These are phyloP conservation scores for Candida golubevii DNA, from an alignment of 805 yeast genomes.

Conservation along the genomic window DNA sequence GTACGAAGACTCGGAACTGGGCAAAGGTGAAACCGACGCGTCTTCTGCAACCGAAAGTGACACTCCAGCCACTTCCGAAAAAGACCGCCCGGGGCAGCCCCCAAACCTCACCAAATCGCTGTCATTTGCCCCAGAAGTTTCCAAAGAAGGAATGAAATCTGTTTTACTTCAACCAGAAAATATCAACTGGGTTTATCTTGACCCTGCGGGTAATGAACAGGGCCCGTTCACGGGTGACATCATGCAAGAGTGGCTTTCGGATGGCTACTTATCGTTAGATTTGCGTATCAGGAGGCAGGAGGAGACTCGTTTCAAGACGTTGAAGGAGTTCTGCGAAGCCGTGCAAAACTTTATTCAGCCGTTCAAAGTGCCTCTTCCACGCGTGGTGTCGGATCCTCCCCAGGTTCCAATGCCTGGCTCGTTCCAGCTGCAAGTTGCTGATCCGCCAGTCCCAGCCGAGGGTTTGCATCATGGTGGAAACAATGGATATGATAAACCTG, in stretches of 20 bases:
- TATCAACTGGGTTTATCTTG: constrained; percentile 69
- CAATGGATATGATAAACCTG: not conserved
- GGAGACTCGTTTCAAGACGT: constrained; percentile 45
- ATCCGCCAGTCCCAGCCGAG: constrained; percentile 3
- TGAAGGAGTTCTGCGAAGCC: constrained; percentile 49
- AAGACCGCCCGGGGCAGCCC: not conserved
- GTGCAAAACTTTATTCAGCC: constrained; percentile 54
- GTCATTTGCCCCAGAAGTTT: not conserved
- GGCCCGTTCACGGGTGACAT: constrained; percentile 74
- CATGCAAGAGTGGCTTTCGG: constrained; percentile 77
- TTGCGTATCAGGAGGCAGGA: constrained; percentile 57
- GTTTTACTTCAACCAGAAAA: constrained; percentile 18
- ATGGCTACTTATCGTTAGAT: constrained; percentile 53
- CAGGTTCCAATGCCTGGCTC: constrained; percentile 4
- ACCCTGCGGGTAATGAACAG: constrained; percentile 64
- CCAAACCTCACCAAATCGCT: constrained; percentile 2
- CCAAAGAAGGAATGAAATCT: not conserved
- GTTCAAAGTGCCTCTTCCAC: constrained; percentile 55
- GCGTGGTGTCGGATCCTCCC: constrained; percentile 3
- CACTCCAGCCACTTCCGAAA: not conserved
- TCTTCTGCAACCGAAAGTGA: not conserved
- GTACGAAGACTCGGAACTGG: constrained; percentile 1
- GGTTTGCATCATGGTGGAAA: not conserved
- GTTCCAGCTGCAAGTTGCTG: constrained; percentile 2
- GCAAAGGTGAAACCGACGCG: constrained; percentile 1